A percentile compares a stretch with the other conserved stretches of the same genome.
Conservation (phyloP, 75 land plant species). For the Pinus taeda region DNA sequence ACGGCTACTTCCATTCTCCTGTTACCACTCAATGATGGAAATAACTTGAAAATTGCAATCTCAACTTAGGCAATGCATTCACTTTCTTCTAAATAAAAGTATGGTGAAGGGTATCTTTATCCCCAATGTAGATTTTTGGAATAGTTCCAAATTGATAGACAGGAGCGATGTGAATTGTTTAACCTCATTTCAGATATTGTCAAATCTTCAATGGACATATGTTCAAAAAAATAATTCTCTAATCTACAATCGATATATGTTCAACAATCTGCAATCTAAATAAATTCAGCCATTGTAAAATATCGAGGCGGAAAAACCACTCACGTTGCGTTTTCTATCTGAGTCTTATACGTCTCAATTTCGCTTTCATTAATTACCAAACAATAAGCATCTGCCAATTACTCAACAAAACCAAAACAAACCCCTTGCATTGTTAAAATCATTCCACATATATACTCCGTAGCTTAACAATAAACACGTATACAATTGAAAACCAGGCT, state of each 20-base stretch:
- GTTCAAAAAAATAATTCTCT: too few species aligned
- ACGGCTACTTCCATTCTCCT: constrained; percentile 80
- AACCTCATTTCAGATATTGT: too few species aligned
- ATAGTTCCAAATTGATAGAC: too few species aligned
- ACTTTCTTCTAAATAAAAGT: not conserved
- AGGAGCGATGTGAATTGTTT: too few species aligned
- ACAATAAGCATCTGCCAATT: constrained; percentile 52
- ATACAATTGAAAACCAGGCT: not conserved
- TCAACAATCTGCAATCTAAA: too few species aligned
- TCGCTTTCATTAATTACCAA: constrained; percentile 55
- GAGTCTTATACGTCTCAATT: constrained; percentile 35
- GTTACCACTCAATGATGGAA: constrained; percentile 10
- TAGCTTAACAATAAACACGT: not conserved
- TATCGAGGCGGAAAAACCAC: too few species aligned
- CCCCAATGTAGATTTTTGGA: too few species aligned
- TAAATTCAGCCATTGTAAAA: too few species aligned
- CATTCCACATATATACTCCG: not conserved
- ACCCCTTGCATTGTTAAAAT: not conserved
- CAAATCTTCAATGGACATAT: too few species aligned
- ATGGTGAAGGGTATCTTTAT: not conserved
- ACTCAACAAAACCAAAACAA: not conserved
- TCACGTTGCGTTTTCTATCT: constrained; percentile 67
- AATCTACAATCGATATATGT: too few species aligned
- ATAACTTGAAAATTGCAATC: not conserved
- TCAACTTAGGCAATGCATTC: not conserved